Evolutionary conservation across 2,329 filamentous ascomycete species (phyloP).

Genomic region (Huntiella moniliformis): DNA sequence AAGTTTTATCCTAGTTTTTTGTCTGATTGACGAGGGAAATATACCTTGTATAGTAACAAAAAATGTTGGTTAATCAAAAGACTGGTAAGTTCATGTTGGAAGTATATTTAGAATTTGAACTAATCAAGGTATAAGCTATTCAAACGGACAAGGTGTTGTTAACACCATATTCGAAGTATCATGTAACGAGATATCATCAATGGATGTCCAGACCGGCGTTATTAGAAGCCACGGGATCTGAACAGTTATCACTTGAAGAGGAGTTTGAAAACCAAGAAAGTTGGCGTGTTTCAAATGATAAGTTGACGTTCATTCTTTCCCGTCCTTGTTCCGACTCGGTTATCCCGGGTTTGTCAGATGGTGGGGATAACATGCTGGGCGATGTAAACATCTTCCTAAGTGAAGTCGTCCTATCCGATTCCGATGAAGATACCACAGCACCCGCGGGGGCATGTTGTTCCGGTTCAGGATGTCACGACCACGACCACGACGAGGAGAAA

Average conservation of each 20-base stretch:
- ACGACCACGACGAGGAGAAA: constrained; percentile 10
- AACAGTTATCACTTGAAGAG: constrained; percentile 58
- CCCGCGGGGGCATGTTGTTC: constrained; percentile 4
- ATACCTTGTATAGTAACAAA: too few species aligned
- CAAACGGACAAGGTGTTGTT: constrained; percentile 48
- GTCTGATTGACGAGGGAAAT: too few species aligned
- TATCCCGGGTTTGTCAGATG: constrained; percentile 30
- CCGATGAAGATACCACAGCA: constrained; percentile 27
- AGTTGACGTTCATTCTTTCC: constrained; percentile 69
- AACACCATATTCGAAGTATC: constrained; percentile 65
- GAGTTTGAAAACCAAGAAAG: constrained; percentile 83
- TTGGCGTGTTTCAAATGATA: constrained; percentile 68
- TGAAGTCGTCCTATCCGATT: constrained; percentile 18
- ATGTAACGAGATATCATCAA: constrained; percentile 65
- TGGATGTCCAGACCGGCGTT: constrained; percentile 87
- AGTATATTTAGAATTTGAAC: not conserved
- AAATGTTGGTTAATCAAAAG: too few species aligned
- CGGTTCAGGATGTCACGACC: constrained; percentile 13
- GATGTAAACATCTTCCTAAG: constrained; percentile 71
- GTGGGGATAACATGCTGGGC: constrained; percentile 41
- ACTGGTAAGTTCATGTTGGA: too few species aligned
- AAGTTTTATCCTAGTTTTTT: too few species aligned
- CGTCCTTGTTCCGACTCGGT: not conserved
- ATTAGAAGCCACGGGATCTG: constrained; percentile 70
- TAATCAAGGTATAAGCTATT: constrained; percentile 21